Evolutionary conservation across 345 rosid species (phyloP).

Genomic region (Sonneratia alba): DNA sequence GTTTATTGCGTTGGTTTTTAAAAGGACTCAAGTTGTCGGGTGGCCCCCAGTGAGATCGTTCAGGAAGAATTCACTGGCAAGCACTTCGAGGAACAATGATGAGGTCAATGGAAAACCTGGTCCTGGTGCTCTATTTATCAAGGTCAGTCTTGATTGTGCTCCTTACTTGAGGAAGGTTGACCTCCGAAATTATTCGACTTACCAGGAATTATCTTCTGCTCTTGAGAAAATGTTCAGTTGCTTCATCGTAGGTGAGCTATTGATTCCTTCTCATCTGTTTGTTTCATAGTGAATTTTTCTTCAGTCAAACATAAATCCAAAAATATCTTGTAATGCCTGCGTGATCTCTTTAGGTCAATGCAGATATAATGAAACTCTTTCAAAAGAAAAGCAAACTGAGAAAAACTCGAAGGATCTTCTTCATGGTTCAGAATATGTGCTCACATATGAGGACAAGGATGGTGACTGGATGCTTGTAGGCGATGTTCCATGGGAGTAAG

Average conservation of each 20-base stretch:
- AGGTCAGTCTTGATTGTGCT: constrained; percentile 96
- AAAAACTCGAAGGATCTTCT: not conserved
- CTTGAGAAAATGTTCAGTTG: constrained; percentile 77
- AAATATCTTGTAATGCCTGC: not conserved
- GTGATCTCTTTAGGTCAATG: not conserved
- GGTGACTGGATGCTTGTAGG: constrained; percentile 6
- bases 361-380: not conserved
- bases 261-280: not conserved
- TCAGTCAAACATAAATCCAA: not conserved
- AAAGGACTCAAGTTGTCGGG: constrained; percentile 87
- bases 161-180: constrained; percentile 89
- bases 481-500: constrained; percentile 5
- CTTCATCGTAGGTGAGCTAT: not conserved
- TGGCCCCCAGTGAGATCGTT: constrained; percentile 90
- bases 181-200: constrained; percentile 56
- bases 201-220: constrained; percentile 64
- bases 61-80: constrained; percentile 54
- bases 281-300: not conserved
- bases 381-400: not conserved
- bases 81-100: constrained; percentile 52
- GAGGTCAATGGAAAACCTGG: constrained; percentile 88
- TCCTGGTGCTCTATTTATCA: constrained; percentile 60
- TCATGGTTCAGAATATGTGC: constrained; percentile 1
- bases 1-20: not conserved
- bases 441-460: constrained; percentile 5